Evolutionary conservation across 78 protist species (phyloP), one percentile per base, ranked within the genome.

Genomic region (Guillardia theta): DNA sequence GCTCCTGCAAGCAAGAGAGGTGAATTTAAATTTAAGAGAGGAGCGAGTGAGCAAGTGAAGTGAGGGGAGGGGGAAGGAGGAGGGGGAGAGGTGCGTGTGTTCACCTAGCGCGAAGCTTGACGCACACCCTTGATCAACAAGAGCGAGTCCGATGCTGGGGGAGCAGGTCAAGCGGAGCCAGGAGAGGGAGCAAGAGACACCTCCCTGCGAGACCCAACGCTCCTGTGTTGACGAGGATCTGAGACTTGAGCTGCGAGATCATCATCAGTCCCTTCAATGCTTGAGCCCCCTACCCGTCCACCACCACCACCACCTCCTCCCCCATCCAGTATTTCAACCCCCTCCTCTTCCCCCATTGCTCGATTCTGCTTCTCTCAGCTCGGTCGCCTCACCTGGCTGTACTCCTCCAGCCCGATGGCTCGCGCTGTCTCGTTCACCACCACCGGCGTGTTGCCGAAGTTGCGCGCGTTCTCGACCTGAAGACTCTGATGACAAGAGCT

Each of bases 401-500:
- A 50, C 58, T 50, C 58, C 15, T 50, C 58, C 36, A 64, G 78
- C 36, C 78, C 78, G 39, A 10, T 24, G 12, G 8, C 78, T 6
- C 78, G 78, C 15, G 78, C 78, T 5, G 78, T 64, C 22, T 64
- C 78, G 78, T 64, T 64, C 78, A 64, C 78, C 36, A 64, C 15
- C 9, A 64, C 78, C n/a, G 78, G 62, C 62, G 62, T 33, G 83
- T 70, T 70, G 83, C n/a, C 36, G 83, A 36, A 70, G 83, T 70
- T 24, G 15, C 83, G 33, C 6, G 83, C 83, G 41, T 70, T 70
- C 6, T 70, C 83, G n/a, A n/a, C n/a, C n/a, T n/a, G n/a, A n/a
- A n/a, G n/a, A n/a, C n/a, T n/a, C n/a, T n/a, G n/a, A n/a, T n/a
- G n/a, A n/a, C n/a, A n/a, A n/a, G n/a, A n/a, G n/a, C n/a, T n/a